phyloP scores from a whole-genome alignment of 306 rosid species.

The Begonia loranthoides region DNA sequence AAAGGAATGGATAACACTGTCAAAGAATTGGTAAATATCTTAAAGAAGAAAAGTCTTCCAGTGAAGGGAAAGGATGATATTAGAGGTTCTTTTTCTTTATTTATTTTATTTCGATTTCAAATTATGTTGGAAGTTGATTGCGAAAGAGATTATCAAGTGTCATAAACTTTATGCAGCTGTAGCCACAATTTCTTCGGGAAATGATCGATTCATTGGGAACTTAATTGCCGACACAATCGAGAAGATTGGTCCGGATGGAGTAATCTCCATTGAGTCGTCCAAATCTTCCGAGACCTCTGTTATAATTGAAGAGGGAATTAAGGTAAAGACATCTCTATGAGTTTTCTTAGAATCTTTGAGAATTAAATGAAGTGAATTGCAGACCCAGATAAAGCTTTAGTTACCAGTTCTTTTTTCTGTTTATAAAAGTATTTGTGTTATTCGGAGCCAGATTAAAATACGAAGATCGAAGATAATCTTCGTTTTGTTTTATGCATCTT shows the following conservation, averaged over 20 bases:
- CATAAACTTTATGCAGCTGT: slow-evolving; percentile 44
- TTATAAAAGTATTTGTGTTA: too few species aligned
- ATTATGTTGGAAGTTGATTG: too few species aligned
- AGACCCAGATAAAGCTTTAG: too few species aligned
- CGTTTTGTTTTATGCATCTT: too few species aligned
- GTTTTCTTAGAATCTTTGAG: too few species aligned
- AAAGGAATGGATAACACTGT: slow-evolving; percentile 89
- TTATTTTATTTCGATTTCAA: slow-evolving; percentile 5
- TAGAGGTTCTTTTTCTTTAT: slow-evolving; percentile 46
- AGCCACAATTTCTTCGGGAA: slow-evolving; percentile 88
- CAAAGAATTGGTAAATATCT: slow-evolving; percentile 47
- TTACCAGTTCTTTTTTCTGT: too few species aligned
- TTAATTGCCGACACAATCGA: slow-evolving; percentile 78
- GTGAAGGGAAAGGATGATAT: slow-evolving; percentile 78
- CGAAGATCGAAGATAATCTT: neutral
- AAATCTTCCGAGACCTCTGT: slow-evolving; percentile 69
- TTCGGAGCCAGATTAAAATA: neutral
- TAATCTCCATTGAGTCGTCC: slow-evolving; percentile 73
- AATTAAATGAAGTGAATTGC: too few species aligned
- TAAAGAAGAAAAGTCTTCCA: slow-evolving; percentile 67
- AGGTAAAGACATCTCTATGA: slow-evolving; percentile 27
- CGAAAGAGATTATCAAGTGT: too few species aligned
- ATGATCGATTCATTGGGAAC: slow-evolving; percentile 70
- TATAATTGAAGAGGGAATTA: slow-evolving; percentile 87
- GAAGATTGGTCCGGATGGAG: slow-evolving; percentile 90